Base-by-base conservation (phyloP, 495 filamentous ascomycete genomes). In the Tuber umbilicatum region DNA sequence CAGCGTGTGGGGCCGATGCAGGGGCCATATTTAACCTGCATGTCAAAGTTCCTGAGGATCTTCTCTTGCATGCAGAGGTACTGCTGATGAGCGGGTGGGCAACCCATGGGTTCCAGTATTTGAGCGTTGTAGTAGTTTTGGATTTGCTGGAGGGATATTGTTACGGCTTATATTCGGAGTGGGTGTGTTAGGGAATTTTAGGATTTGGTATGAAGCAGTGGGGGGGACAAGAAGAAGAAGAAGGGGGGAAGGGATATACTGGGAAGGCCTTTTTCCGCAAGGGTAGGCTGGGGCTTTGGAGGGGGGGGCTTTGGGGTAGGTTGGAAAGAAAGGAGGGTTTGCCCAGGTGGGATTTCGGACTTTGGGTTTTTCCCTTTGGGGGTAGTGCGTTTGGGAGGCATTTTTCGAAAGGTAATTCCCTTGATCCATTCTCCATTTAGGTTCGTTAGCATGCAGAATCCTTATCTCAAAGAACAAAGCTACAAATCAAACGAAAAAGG, bases 21-120 rank as follows among this genome's bases (percentile, higher is more conserved):
- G 1, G 95, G 96, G 74, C 95, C 95, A 84, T 92, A 99, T 83
- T 97, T 92, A 75, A 86, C 90, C 70, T 89, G 92, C 60, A 96
- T 88, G 82, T 99, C 95, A 84, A 93, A 99, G 80, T 96, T 91
- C 76, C 94, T 85, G 76, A 94, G 85, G 68, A 97, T 90, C 86
- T 93, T 94, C 87, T 97, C 95, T 64, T 91, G 86, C 16, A 92
- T 77, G 6, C 86, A 85, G 71, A 99, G 81, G 5, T 85, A 91
- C 75, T 88, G 81, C 84, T 94, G 91, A 82, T 98, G 95, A 68
- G 94, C 89, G 6, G 77, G 75, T n/a, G 31, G n/a, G 3, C 47
- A 21, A 0, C 5, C 19, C 14, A 72, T 76, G 4, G 42, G 37
- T 31, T 27, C 60, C 10, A 79, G 72, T 35, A 79, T 72, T 7